Base-by-base conservation (phyloP, 495 filamentous ascomycete species). In the Podospora sp. region DNA sequence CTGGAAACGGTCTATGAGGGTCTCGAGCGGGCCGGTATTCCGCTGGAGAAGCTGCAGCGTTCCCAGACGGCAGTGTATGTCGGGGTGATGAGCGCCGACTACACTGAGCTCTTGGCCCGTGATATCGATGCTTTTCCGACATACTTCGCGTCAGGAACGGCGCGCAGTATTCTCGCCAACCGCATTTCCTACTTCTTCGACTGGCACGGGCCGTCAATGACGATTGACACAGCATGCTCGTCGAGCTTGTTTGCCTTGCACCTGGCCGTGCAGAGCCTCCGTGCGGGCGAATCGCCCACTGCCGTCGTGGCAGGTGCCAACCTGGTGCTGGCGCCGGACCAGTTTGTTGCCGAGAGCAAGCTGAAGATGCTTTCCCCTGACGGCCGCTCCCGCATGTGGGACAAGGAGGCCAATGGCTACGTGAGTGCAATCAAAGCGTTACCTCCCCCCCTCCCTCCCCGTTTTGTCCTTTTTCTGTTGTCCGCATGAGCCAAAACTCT, bases 1-100 rank as follows among this genome's bases (percentile, higher is more conserved):
- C 80, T 95, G 6, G 85, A 90, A 46, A 91, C 88, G 56, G 89
- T 89, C 0, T 94, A 92, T 69, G 91, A 94, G 65, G 92, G 91
- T 0, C 81, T 95, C 3, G 92, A 95, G 73, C 91, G 89, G 82
- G 89, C 70, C 6, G 92, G 92, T 0, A 88, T 92, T 67, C 84
- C 88, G 46, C 90, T 91, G 0, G 88, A 90, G 2, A 86, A 85
- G 6, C 89, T 91, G 4, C 86, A 77, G 67, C 85, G 90, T 12
- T 85, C 90, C 74, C 83, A 91, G 1, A 87, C 93, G 51, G 91
- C 91, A 6, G 89, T 89, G 18, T 94, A 92, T 75, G 89, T 92
- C 70, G 91, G 91, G 35, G 60, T 33, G 73, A 90, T 90, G 7
- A 91, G 87, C 75, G 88, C 91, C 57, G 91, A 94, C 68, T 94